These are phyloP conservation scores for Takakia lepidozioides DNA, from an alignment of 225 moss, liverwort and hornwort genomes.

Conservation along the genomic window DNA sequence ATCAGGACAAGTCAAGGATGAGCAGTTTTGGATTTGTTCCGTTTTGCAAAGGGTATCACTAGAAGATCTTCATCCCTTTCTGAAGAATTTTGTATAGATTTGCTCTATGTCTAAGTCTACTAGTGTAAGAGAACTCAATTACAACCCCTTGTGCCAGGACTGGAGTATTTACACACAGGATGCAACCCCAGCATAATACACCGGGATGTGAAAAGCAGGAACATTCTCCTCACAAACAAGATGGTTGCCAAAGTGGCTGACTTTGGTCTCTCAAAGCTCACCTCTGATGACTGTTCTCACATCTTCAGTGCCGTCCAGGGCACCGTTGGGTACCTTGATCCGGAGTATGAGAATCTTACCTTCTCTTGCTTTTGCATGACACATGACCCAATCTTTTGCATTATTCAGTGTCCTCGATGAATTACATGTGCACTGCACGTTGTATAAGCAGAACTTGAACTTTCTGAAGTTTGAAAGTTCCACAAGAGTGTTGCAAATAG, in stretches of 20 bases:
- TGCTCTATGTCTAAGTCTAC: not conserved
- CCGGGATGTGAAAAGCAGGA: conserved; percentile 27
- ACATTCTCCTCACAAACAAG: conserved; percentile 17
- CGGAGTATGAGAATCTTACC: conserved; percentile 9
- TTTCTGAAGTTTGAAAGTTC: too few relatives aligned
- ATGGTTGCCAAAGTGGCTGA: conserved; percentile 17
- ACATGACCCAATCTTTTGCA: too few relatives aligned
- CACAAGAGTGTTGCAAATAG: too few relatives aligned
- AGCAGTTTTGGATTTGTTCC: too few relatives aligned
- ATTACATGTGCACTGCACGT: too few relatives aligned
- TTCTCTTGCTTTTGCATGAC: too few relatives aligned
- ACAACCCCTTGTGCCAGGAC: conserved; percentile 2
- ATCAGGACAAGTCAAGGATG: too few relatives aligned
- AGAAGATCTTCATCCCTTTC: too few relatives aligned
- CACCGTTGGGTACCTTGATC: conserved; percentile 18
- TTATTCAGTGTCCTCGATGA: too few relatives aligned
- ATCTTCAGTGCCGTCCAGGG: conserved; percentile 15
- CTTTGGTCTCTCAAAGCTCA: conserved; percentile 21
- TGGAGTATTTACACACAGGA: conserved; percentile 22
- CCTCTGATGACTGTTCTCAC: not conserved
- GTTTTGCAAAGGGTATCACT: too few relatives aligned
- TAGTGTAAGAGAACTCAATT: not conserved
- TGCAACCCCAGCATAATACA: conserved; percentile 21
- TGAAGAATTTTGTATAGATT: too few relatives aligned
- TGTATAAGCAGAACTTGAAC: too few relatives aligned